Evolutionary conservation across 768 basidiomycete genomes (phyloP).

Genomic region (Leccinum subtestaceum): DNA sequence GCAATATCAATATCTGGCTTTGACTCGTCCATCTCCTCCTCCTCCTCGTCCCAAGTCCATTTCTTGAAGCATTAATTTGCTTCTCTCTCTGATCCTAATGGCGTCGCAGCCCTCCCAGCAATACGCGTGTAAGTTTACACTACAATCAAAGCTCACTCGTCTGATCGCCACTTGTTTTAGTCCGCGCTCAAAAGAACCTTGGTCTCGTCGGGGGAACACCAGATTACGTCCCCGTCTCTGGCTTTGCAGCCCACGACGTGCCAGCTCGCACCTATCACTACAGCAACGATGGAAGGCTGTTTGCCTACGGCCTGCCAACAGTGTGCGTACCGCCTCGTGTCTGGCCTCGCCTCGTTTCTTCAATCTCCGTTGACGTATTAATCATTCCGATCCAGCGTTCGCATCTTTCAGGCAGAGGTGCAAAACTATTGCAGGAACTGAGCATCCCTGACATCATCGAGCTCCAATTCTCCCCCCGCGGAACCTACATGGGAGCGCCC

Average conservation of each 20-base stretch:
- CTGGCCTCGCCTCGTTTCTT: conserved; percentile 3
- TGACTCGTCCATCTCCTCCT: conserved; percentile 26
- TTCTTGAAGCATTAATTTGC: conserved; percentile 81
- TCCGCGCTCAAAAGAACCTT: conserved; percentile 91
- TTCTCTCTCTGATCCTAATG: conserved; percentile 52
- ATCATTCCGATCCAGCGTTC: conserved; percentile 46
- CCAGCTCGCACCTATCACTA: conserved; percentile 77
- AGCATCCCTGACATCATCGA: conserved; percentile 74
- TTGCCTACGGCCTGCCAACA: conserved; percentile 77
- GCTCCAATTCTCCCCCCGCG: conserved; percentile 88
- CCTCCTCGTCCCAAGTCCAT: conserved; percentile 3
- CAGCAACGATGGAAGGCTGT: conserved; percentile 83
- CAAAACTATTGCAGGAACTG: conserved; percentile 73
- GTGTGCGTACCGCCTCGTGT: conserved; percentile 48
- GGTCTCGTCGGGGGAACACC: conserved; percentile 85
- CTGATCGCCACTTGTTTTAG: conserved; percentile 31
- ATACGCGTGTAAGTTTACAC: conserved; percentile 70
- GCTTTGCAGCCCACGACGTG: conserved; percentile 64
- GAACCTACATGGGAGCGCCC: conserved; percentile 95
- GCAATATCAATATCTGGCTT: conserved; percentile 9
- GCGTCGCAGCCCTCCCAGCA: conserved; percentile 75
- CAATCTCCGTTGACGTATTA: conserved; percentile 13
- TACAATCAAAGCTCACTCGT: conserved; percentile 8
- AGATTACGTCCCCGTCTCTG: conserved; percentile 61
- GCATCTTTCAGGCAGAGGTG: conserved; percentile 73